Percentiles rank a stretch among this genome's conserved stretches.
phyloP scores from a whole-genome alignment of 768 basidiomycete genomes.

The Hemileccinum rubropunctum region DNA sequence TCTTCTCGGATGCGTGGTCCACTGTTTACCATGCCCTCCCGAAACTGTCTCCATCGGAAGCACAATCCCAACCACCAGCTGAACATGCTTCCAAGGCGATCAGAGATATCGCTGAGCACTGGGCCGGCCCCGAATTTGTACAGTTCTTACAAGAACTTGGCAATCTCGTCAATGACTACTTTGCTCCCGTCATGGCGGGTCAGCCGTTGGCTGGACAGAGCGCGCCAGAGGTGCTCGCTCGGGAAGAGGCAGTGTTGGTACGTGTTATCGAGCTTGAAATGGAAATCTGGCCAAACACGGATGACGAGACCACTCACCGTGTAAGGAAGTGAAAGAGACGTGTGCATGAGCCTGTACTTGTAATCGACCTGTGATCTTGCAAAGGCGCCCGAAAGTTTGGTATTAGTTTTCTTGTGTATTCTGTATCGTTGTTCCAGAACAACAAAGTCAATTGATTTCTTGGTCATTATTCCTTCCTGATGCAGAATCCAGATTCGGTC shows the following conservation, averaged over 20 bases:
- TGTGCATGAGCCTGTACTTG: too few species aligned
- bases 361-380: too few species aligned
- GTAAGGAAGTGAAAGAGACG: not conserved
- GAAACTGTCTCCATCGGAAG: not conserved
- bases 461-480: too few species aligned
- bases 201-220: slow-evolving; percentile 15
- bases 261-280: slow-evolving; percentile 60
- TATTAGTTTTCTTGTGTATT: too few species aligned
- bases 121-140: slow-evolving; percentile 55
- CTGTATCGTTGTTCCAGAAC: too few species aligned
- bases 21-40: slow-evolving; percentile 34
- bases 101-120: slow-evolving; percentile 54
- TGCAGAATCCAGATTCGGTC: too few species aligned
- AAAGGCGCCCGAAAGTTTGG: too few species aligned
- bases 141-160: slow-evolving; percentile 51
- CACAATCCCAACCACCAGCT: not conserved
- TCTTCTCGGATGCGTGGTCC: slow-evolving; percentile 70
- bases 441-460: too few species aligned
- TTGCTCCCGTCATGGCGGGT: slow-evolving; percentile 35
- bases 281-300: slow-evolving; percentile 54
- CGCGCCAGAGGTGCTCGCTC: slow-evolving; percentile 11
- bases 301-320: slow-evolving; percentile 29
- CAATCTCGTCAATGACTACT: slow-evolving; percentile 42
- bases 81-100: slow-evolving; percentile 34
- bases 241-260: slow-evolving; percentile 52